Evolutionary conservation across 2,329 filamentous ascomycete genomes (phyloP).

Genomic region (Pseudogymnoascus sp.): DNA sequence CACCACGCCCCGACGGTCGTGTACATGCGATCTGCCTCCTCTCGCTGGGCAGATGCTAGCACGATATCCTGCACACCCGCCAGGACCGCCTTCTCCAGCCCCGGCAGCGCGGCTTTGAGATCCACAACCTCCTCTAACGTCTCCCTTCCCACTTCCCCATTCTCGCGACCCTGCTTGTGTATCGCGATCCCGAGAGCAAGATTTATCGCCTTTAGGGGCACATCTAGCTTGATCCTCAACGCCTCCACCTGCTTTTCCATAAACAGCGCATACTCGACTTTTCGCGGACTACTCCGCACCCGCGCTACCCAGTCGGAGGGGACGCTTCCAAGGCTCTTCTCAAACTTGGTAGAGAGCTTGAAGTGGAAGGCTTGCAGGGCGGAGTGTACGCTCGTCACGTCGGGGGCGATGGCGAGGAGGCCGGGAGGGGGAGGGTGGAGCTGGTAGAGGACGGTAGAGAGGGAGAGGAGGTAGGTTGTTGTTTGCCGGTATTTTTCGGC

Average conservation of each 20-base stretch:
- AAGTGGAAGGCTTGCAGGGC: not conserved
- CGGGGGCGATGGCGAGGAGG: not conserved
- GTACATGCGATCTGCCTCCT: not conserved
- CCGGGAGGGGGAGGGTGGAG: not conserved
- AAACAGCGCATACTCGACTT: conserved; percentile 1
- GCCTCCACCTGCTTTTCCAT: conserved; percentile 4
- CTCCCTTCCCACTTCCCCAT: not conserved
- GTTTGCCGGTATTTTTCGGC: not conserved
- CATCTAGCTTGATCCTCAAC: not conserved
- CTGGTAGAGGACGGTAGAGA: not conserved
- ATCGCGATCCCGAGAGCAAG: not conserved
- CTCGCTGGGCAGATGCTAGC: not conserved
- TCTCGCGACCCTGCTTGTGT: not conserved
- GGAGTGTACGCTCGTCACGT: not conserved
- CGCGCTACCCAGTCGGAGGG: not conserved
- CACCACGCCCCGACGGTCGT: not conserved
- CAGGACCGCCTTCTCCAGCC: not conserved
- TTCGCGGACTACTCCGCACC: not conserved
- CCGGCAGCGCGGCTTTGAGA: not conserved
- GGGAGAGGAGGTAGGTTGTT: conserved; percentile 1
- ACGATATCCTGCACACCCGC: not conserved
- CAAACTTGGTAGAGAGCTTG: not conserved
- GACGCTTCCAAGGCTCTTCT: not conserved
- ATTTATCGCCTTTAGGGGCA: not conserved
- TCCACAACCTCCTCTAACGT: not conserved